phyloP scores from a whole-genome alignment of 2,329 filamentous ascomycete genomes.

The Diaporthe ampelina region DNA sequence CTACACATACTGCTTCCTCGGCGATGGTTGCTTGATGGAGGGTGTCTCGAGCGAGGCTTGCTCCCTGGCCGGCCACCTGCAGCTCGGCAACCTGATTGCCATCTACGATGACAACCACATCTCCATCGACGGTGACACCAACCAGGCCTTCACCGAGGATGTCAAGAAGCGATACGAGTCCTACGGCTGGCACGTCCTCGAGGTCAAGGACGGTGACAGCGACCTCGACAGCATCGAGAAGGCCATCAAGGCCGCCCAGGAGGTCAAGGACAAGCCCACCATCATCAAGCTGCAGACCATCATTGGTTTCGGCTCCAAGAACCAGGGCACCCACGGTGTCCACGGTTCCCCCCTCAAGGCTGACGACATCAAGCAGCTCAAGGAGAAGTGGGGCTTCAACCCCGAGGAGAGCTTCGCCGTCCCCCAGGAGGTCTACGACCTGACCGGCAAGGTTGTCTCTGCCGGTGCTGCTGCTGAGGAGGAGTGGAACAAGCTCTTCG shows the following conservation, averaged over 20 bases:
- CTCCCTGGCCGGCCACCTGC: slow-evolving; percentile 93
- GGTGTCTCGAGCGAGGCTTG: slow-evolving; percentile 94
- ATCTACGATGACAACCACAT: slow-evolving; percentile 99
- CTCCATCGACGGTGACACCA: slow-evolving; percentile 93
- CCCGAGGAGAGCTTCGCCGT: slow-evolving; percentile 93
- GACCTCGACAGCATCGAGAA: slow-evolving; percentile 90
- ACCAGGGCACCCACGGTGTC: slow-evolving; percentile 94
- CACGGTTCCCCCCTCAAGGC: slow-evolving; percentile 97
- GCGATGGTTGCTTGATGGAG: slow-evolving; percentile 99
- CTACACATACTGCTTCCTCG: slow-evolving; percentile 97
- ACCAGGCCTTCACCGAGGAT: slow-evolving; percentile 96
- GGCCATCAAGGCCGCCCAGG: slow-evolving; percentile 87
- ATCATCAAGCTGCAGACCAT: slow-evolving; percentile 97
- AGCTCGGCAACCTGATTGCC: slow-evolving; percentile 97
- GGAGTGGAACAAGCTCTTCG: slow-evolving; percentile 94
- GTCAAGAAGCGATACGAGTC: slow-evolving; percentile 94
- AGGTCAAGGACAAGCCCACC: slow-evolving; percentile 95
- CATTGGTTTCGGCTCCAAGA: slow-evolving; percentile 94
- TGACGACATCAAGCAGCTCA: slow-evolving; percentile 93
- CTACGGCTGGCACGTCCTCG: slow-evolving; percentile 94
- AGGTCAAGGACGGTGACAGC: slow-evolving; percentile 88
- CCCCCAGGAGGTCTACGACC: slow-evolving; percentile 93
- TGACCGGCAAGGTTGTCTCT: slow-evolving; percentile 86
- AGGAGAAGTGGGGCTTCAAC: slow-evolving; percentile 96
- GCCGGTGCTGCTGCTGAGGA: slow-evolving; percentile 90